Evolutionary conservation across 495 filamentous ascomycete species (phyloP), one percentile per base, ranked within the genome.

Genomic region (Halenospora varia): DNA sequence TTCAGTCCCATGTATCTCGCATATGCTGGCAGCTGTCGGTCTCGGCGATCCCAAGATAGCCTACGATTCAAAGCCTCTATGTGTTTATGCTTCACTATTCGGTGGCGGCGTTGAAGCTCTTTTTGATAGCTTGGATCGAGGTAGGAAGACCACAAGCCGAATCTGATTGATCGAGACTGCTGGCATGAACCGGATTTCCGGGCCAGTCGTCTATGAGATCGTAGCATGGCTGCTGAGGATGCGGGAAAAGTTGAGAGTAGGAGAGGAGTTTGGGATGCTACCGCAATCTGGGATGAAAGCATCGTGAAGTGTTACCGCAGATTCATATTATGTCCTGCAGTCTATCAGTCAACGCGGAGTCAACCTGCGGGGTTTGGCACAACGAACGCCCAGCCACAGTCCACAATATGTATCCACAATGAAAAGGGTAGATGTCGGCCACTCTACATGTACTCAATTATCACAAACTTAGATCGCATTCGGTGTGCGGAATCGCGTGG

Each of bases 111-210:
- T 48, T 68, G 71, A 25, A 70, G 48, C 45, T 76, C 73, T 29
- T 66, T 68, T 23, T 69, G 59, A n/a, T 59, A 62, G 40, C 71
- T 69, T 11, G 67, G 58, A 56, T 77, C 69, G 8, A 73, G 51
- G 41, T 69, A 75, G 23, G 72, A 73, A 10, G 71, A 68, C 71
- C 75, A 77, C 10, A 67, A 42, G 40, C 71, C 73, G 52, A 80
- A 73, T 48, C 76, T 71, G 58, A 79, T 79, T 53, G 51, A 64
- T 17, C 80, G 75, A 10, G 54, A 64, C 51, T 80, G 78, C 26
- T 75, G 67, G 1, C 55, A 61, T 8, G 51, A 25, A 15, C 60
- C 45, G 22, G 26, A 40, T 47, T 46, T 29, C 15, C 50, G 53
- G 60, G 64, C 45, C 61, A 55, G 10, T 44, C 17, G 19, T 40